Evolutionary conservation across 208 protist genomes (phyloP).

Genomic region (Naegleria gruberi): DNA sequence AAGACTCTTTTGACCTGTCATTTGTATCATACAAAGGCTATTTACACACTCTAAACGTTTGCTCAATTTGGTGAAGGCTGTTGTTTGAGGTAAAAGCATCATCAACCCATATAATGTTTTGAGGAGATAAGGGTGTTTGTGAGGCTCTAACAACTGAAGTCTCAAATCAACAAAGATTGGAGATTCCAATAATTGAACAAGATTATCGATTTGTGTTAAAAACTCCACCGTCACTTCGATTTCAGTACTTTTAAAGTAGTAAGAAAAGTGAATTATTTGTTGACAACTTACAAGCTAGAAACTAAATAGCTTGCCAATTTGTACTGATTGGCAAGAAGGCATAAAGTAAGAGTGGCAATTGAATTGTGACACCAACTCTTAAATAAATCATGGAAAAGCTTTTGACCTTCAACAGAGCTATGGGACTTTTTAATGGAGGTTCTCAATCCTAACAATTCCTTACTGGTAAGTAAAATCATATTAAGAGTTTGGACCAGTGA

Average conservation of each 20-base stretch:
- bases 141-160: conserved; percentile 73
- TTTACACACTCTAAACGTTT: conserved; percentile 9
- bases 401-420: conserved; percentile 26
- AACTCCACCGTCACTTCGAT: conserved; percentile 75
- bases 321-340: conserved; percentile 74
- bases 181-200: conserved; percentile 89
- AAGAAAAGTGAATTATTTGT: neutral
- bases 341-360: conserved; percentile 75
- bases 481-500: conserved; percentile 57
- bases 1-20: neutral
- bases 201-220: conserved; percentile 85
- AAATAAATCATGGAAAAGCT: neutral
- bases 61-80: conserved; percentile 58
- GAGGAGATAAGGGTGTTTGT: conserved; percentile 65
- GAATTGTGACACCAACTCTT: conserved; percentile 74
- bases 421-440: conserved; percentile 46
- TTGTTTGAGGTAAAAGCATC: conserved; percentile 87
- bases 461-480: conserved; percentile 71
- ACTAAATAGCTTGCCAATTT: conserved; percentile 56
- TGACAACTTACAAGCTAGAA: conserved; percentile 42
- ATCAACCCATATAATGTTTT: conserved; percentile 86
- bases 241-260: conserved; percentile 49
- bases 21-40: neutral
- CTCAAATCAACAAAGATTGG: conserved; percentile 83
- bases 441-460: conserved; percentile 69